Base-by-base conservation (phyloP, 129 eudicot genomes). In the Pseudognaphalium luteoalbum region DNA sequence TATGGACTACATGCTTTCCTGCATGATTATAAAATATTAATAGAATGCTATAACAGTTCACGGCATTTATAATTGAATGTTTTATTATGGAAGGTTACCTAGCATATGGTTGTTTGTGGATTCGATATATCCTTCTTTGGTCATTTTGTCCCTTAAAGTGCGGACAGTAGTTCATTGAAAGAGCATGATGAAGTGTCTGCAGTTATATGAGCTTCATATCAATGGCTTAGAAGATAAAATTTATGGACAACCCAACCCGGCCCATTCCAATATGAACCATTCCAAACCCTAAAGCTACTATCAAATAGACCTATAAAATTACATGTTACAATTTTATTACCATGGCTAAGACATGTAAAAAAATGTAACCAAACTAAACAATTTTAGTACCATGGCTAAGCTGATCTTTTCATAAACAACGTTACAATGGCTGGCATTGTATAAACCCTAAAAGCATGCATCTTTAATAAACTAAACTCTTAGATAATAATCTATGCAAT, bases 1-100 rank as follows among this genome's bases (percentile, higher is more conserved):
- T 88, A 71, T 84, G 97, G 71, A 94, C 85, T 75, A 94, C 98
- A 66, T 93, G 97, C 83, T 86, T 91, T 33, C 98, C 97, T 94
- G 83, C 47, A 58, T 70, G 33, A 9, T 70, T 15, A 39, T 2
- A 51, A 16, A 35, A 7, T 39, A 2, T 34, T 34, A 61, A 7
- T 44, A 16, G 69, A 50, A 44, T 65, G 47, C 12, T 57, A n/a
- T 52, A 63, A 42, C 8, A 34, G 6, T 60, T 22, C 35, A 70
- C 12, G 4, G n/a, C 32, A 70, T 32, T 30, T 33, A 32, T 21
- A 68, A 66, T 16, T 28, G 56, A 5, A 51, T 1, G 1, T 22
- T 47, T 22, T 34, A 20, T 14, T 28, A 30, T 61, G 66, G 33
- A 28, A 5, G 66, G 28, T 56, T 83, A 94, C 98, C 98, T 71